phyloP scores from a whole-genome alignment of 495 filamentous ascomycete genomes.

The Rhizodiscina lignyota region DNA sequence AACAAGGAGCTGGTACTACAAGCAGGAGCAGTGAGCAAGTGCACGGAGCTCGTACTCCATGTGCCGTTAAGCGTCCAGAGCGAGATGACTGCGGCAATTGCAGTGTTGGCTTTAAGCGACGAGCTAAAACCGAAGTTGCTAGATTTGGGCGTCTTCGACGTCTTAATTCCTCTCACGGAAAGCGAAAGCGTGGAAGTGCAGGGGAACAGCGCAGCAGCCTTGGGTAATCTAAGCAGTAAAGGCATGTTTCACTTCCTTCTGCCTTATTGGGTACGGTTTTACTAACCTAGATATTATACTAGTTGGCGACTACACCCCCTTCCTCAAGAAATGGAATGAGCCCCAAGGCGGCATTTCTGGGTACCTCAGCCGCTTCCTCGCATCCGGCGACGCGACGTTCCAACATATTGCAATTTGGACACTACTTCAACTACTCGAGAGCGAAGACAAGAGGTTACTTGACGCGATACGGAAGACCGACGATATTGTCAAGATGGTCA shows the following conservation, averaged over 20 bases:
- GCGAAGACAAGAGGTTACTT: conserved; percentile 73
- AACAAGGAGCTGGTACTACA: conserved; percentile 95
- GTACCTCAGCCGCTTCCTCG: conserved; percentile 82
- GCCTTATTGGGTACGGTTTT: no score
- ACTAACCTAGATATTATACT: no score
- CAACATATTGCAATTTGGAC: conserved; percentile 99
- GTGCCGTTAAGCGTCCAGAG: conserved; percentile 92
- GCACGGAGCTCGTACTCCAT: conserved; percentile 87
- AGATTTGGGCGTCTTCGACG: conserved; percentile 90
- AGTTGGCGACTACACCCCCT: conserved; percentile 96
- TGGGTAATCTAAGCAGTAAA: conserved; percentile 94
- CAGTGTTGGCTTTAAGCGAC: conserved; percentile 90
- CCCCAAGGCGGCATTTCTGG: conserved; percentile 91
- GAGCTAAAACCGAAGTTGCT: conserved; percentile 85
- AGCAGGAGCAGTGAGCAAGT: conserved; percentile 94
- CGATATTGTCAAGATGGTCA: conserved; percentile 80
- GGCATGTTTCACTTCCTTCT: no score
- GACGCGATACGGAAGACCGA: conserved; percentile 72
- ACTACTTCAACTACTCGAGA: conserved; percentile 83
- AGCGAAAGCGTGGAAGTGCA: conserved; percentile 96
- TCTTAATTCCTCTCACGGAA: conserved; percentile 85
- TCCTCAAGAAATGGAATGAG: conserved; percentile 82
- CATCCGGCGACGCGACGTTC: conserved; percentile 89
- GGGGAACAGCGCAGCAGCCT: conserved; percentile 88
- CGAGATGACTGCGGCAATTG: conserved; percentile 98